A percentile compares a stretch with the other conserved stretches of the same genome.
phyloP scores from a whole-genome alignment of 2,329 filamentous ascomycete species.

The Ramularia collo-cygni region DNA sequence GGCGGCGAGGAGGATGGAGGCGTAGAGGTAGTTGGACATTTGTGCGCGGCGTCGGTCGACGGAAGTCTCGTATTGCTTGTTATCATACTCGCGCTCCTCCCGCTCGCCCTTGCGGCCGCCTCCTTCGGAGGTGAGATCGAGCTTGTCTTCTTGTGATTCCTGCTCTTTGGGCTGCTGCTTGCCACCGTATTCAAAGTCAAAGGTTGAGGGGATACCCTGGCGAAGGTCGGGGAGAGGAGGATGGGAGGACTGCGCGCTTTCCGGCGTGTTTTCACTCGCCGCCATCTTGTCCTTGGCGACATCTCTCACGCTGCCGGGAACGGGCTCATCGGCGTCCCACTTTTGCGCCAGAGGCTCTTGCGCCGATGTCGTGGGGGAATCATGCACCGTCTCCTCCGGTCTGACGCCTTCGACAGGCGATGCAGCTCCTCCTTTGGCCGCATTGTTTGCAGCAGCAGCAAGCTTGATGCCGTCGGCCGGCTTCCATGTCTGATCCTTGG shows the following conservation, averaged over 20 bases:
- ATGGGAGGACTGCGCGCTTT: constrained; percentile 1
- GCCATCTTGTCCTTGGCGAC: constrained; percentile 24
- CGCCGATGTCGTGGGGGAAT: constrained; percentile 12
- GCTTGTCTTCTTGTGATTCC: constrained; percentile 24
- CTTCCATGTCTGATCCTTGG: constrained; percentile 37
- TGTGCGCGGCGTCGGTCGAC: constrained; percentile 73
- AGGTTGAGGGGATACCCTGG: constrained; percentile 88
- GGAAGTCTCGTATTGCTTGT: constrained; percentile 82
- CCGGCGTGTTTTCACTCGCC: constrained; percentile 22
- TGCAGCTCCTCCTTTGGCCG: constrained; percentile 10
- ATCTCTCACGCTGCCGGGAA: constrained; percentile 21
- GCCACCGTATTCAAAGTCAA: constrained; percentile 63
- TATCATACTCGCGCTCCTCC: constrained; percentile 61
- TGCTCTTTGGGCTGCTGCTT: constrained; percentile 5
- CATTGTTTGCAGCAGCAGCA: constrained; percentile 19
- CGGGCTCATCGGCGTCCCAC: constrained; percentile 24
- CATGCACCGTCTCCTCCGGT: constrained; percentile 29
- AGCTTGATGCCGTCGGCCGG: constrained; percentile 35
- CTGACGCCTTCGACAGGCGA: constrained; percentile 27
- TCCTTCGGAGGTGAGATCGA: constrained; percentile 26
- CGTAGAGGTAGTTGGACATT: constrained; percentile 69
- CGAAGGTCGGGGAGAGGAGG: constrained; percentile 76
- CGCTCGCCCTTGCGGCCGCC: constrained; percentile 37
- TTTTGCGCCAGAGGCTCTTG: constrained; percentile 28
- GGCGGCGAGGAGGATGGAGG: constrained; percentile 49